These are phyloP conservation scores for Gossypium stocksii DNA, from an alignment of 345 rosid species.

Conservation along the genomic window DNA sequence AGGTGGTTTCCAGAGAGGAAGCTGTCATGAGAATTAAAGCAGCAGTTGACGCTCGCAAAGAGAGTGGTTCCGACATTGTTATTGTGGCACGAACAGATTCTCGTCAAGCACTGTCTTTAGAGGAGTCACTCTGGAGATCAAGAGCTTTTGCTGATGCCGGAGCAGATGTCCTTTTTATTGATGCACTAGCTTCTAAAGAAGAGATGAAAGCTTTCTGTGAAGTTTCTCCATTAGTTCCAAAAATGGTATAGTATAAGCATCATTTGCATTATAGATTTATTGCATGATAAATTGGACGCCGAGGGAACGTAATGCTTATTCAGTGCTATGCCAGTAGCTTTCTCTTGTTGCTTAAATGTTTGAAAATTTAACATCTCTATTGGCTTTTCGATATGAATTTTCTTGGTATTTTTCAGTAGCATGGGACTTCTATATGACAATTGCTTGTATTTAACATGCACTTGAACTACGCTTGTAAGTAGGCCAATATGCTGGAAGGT, in stretches of 20 bases:
- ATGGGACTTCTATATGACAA: neutral
- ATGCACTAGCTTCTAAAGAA: slow-evolving; percentile 73
- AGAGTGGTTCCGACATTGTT: slow-evolving; percentile 68
- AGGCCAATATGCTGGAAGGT: slow-evolving; percentile 6
- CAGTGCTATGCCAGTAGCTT: neutral
- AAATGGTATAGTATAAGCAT: slow-evolving; percentile 51
- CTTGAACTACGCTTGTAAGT: neutral
- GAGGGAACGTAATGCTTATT: neutral
- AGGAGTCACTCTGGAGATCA: slow-evolving; percentile 78
- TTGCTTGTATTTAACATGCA: neutral
- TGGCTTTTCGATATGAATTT: neutral
- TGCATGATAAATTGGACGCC: neutral
- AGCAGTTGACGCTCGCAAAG: slow-evolving; percentile 82
- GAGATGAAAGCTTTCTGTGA: slow-evolving; percentile 94
- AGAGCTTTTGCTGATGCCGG: slow-evolving; percentile 94
- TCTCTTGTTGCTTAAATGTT: neutral
- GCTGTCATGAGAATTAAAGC: slow-evolving; percentile 79
- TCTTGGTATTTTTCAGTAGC: neutral
- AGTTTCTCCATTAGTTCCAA: slow-evolving; percentile 70
- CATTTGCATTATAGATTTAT: neutral
- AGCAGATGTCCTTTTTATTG: slow-evolving; percentile 82
- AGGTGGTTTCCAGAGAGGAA: slow-evolving; percentile 84
- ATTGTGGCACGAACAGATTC: slow-evolving; percentile 84
- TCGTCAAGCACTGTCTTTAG: slow-evolving; percentile 72
- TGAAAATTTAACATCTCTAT: neutral